These are phyloP conservation scores for Rhizomucor miehei DNA, from an alignment of 371 early-diverging fungal species.

Conservation along the genomic window DNA sequence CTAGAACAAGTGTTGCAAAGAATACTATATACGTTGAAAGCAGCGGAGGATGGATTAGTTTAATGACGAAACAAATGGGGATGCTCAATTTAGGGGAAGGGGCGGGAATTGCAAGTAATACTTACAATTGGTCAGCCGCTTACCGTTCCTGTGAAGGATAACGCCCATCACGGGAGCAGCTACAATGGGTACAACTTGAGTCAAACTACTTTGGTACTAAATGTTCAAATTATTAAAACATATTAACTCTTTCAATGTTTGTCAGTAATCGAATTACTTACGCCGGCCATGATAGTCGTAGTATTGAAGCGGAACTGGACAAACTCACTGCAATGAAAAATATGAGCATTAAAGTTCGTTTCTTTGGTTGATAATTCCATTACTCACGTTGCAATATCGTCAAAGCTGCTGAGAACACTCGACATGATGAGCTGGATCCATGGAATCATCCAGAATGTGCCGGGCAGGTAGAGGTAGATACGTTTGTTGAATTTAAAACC, in stretches of 20 bases:
- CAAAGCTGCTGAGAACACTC: slow-evolving; percentile 47
- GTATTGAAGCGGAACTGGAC: slow-evolving; percentile 45
- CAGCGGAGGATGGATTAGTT: not conserved
- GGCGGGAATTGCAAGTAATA: not conserved
- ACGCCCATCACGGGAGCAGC: slow-evolving; percentile 51
- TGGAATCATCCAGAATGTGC: slow-evolving; percentile 47
- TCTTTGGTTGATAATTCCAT: not conserved
- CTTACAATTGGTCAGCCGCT: slow-evolving; percentile 39
- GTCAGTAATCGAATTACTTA: slow-evolving; percentile 13
- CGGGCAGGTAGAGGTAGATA: slow-evolving; percentile 30
- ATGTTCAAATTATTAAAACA: not conserved
- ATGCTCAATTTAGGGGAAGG: not conserved
- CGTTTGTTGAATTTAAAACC: slow-evolving; percentile 19
- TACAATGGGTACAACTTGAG: slow-evolving; percentile 52
- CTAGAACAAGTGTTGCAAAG: slow-evolving; percentile 30
- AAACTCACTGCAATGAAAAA: slow-evolving; percentile 36
- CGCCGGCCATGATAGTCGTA: slow-evolving; percentile 41
- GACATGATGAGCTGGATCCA: slow-evolving; percentile 45
- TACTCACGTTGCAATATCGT: slow-evolving; percentile 44
- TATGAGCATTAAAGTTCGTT: not conserved
- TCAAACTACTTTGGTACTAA: slow-evolving; percentile 56
- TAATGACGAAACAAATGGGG: not conserved
- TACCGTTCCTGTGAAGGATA: slow-evolving; percentile 51
- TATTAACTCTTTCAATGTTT: no score
- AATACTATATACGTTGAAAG: slow-evolving; percentile 20